These are phyloP conservation scores for Saccharomyces mikatae DNA, from an alignment of 805 yeast species.

Conservation along the genomic window DNA sequence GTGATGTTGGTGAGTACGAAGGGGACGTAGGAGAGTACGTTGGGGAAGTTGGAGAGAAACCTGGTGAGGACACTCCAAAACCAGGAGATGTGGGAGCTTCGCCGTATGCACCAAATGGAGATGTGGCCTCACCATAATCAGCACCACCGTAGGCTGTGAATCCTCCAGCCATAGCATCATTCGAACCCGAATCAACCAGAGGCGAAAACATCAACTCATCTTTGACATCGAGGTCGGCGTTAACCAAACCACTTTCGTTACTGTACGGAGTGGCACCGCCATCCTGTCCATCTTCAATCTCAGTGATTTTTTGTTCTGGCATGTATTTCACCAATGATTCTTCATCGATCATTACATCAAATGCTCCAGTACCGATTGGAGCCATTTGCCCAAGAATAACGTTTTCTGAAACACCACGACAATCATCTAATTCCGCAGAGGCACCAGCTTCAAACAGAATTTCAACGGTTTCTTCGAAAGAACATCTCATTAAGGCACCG, in stretches of 20 bases:
- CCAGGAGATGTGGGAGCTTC: slow-evolving; percentile 54
- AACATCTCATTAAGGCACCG: slow-evolving; percentile 98
- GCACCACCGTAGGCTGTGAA: slow-evolving; percentile 85
- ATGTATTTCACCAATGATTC: slow-evolving; percentile 54
- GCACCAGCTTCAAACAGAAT: slow-evolving; percentile 97
- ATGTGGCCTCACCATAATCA: slow-evolving; percentile 50
- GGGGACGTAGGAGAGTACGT: slow-evolving; percentile 78
- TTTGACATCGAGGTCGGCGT: slow-evolving; percentile 51
- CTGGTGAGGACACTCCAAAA: slow-evolving; percentile 55
- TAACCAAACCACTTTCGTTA: slow-evolving; percentile 49
- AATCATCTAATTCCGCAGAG: slow-evolving; percentile 93
- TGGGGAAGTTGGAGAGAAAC: slow-evolving; percentile 71
- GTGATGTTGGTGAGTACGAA: slow-evolving; percentile 70
- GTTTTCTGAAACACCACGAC: slow-evolving; percentile 97
- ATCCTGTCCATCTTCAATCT: slow-evolving; percentile 41
- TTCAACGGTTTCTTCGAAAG: slow-evolving; percentile 98
- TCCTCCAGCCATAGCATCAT: slow-evolving; percentile 69
- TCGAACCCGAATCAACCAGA: slow-evolving; percentile 74
- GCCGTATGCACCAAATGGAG: slow-evolving; percentile 43
- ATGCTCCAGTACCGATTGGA: slow-evolving; percentile 97
- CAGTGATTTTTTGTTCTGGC: slow-evolving; percentile 36
- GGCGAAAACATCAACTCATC: slow-evolving; percentile 91
- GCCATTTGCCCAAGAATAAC: slow-evolving; percentile 97
- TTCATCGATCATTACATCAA: slow-evolving; percentile 92
- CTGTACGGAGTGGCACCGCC: slow-evolving; percentile 94